phyloP scores from a whole-genome alignment of 176 grass and related monocot species.

The Carex scoparia region DNA sequence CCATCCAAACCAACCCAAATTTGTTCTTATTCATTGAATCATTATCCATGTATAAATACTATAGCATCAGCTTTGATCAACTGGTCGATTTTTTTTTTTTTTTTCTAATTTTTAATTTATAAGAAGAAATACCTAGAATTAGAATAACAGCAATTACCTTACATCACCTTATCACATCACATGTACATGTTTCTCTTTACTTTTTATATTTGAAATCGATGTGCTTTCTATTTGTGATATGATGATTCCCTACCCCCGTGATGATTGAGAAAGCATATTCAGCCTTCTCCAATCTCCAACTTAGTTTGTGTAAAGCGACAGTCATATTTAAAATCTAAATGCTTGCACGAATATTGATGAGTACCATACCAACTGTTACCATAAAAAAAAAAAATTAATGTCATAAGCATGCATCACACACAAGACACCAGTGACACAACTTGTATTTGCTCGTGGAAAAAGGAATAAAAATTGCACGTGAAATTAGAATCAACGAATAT shows the following conservation, averaged over 20 bases:
- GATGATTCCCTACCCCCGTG: background rate
- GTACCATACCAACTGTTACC: too few relatives aligned
- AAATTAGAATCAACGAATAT: too few relatives aligned
- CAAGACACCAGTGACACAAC: too few relatives aligned
- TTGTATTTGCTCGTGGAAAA: too few relatives aligned
- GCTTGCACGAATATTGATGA: too few relatives aligned
- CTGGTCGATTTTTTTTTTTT: background rate
- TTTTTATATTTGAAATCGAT: slow-evolving; percentile 1
- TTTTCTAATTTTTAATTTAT: background rate
- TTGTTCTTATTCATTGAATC: slow-evolving; percentile 12
- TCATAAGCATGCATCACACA: too few relatives aligned
- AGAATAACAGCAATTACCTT: background rate
- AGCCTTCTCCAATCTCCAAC: background rate
- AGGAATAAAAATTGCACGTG: too few relatives aligned
- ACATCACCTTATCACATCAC: slow-evolving; percentile 19
- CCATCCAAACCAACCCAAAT: background rate
- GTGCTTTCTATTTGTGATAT: background rate
- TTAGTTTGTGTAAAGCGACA: background rate
- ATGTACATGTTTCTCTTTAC: slow-evolving; percentile 21
- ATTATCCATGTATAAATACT: background rate
- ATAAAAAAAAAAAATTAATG: background rate
- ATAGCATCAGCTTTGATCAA: background rate
- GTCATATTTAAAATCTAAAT: background rate
- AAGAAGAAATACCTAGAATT: background rate
- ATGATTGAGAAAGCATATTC: background rate